phyloP scores from a whole-genome alignment of 257 asterid genomes.

The Salvia rosmarinus region DNA sequence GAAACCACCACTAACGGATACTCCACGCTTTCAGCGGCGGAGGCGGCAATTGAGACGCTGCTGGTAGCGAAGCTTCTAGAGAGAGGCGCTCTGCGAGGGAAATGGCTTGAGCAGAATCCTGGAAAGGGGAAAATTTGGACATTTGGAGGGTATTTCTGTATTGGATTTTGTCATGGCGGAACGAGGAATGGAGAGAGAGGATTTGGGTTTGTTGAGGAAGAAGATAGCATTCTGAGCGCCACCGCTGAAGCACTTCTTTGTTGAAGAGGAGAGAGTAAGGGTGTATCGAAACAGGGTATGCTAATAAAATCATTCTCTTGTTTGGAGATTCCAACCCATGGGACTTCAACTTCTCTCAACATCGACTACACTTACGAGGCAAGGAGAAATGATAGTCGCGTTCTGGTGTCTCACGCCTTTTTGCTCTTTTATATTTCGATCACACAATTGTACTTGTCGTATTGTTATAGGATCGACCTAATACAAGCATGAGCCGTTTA shows the following conservation, averaged over 20 bases:
- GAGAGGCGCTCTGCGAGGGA: slow-evolving; percentile 35
- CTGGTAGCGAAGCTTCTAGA: slow-evolving; percentile 43
- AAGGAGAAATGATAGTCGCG: not conserved
- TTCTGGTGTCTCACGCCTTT: no score
- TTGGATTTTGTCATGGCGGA: slow-evolving; percentile 41
- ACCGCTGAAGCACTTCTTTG: slow-evolving; percentile 44
- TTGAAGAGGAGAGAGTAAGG: slow-evolving; percentile 40
- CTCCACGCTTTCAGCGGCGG: slow-evolving; percentile 29
- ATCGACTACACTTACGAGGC: no score
- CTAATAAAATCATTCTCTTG: slow-evolving; percentile 27
- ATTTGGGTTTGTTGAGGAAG: slow-evolving; percentile 48
- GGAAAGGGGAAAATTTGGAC: slow-evolving; percentile 31
- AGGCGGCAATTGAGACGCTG: slow-evolving; percentile 28
- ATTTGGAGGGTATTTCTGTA: slow-evolving; percentile 39
- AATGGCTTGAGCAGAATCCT: slow-evolving; percentile 47
- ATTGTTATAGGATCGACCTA: no score
- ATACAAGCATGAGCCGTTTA: no score
- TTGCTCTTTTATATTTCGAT: no score
- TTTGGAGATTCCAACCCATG: no score
- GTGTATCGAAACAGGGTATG: slow-evolving; percentile 38
- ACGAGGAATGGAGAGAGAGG: slow-evolving; percentile 24
- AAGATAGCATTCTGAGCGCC: slow-evolving; percentile 45
- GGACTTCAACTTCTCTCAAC: no score
- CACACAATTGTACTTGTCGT: no score
- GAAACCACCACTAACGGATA: slow-evolving; percentile 73